phyloP scores from a whole-genome alignment of 768 basidiomycete species.

The Podaxis rugospora region DNA sequence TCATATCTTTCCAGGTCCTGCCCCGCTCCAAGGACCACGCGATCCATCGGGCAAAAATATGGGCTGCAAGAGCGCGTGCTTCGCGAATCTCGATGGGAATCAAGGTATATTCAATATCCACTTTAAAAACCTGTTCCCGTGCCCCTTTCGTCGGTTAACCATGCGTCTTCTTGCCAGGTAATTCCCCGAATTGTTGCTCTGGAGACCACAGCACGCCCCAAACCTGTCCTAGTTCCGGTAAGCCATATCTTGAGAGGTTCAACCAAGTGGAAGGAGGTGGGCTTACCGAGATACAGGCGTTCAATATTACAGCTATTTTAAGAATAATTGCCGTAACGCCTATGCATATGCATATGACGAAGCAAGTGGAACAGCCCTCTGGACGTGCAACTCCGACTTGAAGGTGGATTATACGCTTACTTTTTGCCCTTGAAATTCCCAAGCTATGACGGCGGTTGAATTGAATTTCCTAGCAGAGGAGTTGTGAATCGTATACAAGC shows the following conservation, averaged over 20 bases:
- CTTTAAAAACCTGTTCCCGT: neutral
- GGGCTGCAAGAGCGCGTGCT: constrained; percentile 59
- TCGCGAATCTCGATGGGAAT: constrained; percentile 26
- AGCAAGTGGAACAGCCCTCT: constrained; percentile 38
- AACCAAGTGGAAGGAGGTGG: constrained; percentile 25
- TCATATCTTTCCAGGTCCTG: constrained; percentile 23
- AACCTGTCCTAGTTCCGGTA: constrained; percentile 42
- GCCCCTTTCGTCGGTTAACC: neutral
- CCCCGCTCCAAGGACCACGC: constrained; percentile 45
- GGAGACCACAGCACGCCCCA: constrained; percentile 39
- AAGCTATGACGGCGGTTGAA: too few species aligned
- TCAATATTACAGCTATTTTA: constrained; percentile 27
- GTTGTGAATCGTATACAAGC: neutral
- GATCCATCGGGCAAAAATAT: constrained; percentile 48
- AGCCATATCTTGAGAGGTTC: neutral
- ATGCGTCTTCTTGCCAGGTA: constrained; percentile 22
- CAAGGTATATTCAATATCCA: constrained; percentile 15
- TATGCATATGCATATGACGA: constrained; percentile 49
- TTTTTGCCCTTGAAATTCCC: constrained; percentile 14
- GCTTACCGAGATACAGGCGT: constrained; percentile 25
- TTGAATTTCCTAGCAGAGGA: neutral
- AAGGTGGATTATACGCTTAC: constrained; percentile 34
- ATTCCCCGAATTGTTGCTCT: constrained; percentile 56
- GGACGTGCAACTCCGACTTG: constrained; percentile 33
- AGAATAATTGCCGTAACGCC: constrained; percentile 31